phyloP scores from a whole-genome alignment of 164 flowering plant species.

The Stephania yunnanensis region DNA sequence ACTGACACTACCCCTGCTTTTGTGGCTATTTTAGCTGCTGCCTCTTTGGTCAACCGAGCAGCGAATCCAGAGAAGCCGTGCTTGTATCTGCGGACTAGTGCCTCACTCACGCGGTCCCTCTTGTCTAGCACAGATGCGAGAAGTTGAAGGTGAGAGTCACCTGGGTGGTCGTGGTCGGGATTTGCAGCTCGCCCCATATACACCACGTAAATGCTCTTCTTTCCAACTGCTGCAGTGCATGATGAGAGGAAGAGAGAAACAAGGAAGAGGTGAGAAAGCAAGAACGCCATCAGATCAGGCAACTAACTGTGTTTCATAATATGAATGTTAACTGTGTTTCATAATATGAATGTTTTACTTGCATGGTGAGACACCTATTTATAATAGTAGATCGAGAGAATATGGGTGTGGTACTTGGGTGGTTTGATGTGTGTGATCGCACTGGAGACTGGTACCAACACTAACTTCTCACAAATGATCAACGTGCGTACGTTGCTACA shows the following conservation, averaged over 20 bases:
- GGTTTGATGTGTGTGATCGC: background rate
- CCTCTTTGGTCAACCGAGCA: slow-evolving; percentile 38
- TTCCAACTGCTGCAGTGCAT: slow-evolving; percentile 12
- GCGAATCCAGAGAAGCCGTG: slow-evolving; percentile 57
- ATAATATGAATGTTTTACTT: no score
- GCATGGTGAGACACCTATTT: background rate
- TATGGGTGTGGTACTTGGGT: background rate
- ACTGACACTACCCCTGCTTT: slow-evolving; percentile 51
- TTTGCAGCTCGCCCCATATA: slow-evolving; percentile 62
- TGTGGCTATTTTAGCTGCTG: slow-evolving; percentile 30
- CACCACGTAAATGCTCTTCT: slow-evolving; percentile 36
- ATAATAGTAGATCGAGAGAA: background rate
- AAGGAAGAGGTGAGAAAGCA: background rate
- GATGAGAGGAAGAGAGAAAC: background rate
- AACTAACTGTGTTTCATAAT: background rate
- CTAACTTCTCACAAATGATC: background rate
- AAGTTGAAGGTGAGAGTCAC: slow-evolving; percentile 28
- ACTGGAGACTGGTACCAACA: background rate
- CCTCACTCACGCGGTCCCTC: slow-evolving; percentile 15
- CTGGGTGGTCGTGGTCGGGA: slow-evolving; percentile 2
- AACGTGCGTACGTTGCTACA: background rate
- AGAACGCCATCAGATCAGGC: background rate
- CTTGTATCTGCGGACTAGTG: slow-evolving; percentile 35
- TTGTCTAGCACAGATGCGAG: slow-evolving; percentile 26
- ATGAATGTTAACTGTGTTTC: background rate